Conservation (phyloP, 2,329 filamentous ascomycete genomes). For the Emmonsiellopsis sp. region DNA sequence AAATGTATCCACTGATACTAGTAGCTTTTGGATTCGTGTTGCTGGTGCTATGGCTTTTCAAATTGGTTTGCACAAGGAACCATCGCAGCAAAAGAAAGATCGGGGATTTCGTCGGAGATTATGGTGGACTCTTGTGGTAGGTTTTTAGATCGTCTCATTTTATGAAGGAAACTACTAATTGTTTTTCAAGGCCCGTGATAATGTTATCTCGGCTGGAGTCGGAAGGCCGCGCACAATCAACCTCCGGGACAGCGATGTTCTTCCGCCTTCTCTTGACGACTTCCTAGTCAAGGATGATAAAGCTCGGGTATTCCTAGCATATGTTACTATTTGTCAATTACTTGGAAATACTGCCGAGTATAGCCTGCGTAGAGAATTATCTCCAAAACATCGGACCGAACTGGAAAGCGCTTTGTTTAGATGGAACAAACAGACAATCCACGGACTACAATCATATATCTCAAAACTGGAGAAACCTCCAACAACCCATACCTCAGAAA, state of each 20-base stretch:
- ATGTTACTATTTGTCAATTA: neutral
- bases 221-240: constrained; percentile 33
- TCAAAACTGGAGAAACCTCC: neutral
- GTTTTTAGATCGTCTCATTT: constrained; percentile 5
- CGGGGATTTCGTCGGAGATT: constrained; percentile 30
- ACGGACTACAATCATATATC: neutral
- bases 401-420: constrained; percentile 31
- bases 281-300: constrained; percentile 20
- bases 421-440: constrained; percentile 29
- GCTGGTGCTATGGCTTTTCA: constrained; percentile 34
- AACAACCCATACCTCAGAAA: constrained; percentile 20
- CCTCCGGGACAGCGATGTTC: constrained; percentile 30
- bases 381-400: constrained; percentile 11
- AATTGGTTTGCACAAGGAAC: constrained; percentile 34
- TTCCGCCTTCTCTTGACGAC: constrained; percentile 26
- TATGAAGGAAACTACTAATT: neutral
- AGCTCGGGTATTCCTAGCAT: neutral
- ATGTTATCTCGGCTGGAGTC: constrained; percentile 32
- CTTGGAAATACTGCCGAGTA: neutral
- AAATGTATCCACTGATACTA: constrained; percentile 30
- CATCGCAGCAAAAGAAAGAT: constrained; percentile 22
- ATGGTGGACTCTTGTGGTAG: constrained; percentile 38
- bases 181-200: constrained; percentile 23
- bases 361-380: neutral
- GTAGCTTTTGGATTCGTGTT: constrained; percentile 33